Percentiles rank a stretch among this genome's conserved stretches.
phyloP scores from a whole-genome alignment of 306 rosid genomes.

The Citrullus mucosospermus region DNA sequence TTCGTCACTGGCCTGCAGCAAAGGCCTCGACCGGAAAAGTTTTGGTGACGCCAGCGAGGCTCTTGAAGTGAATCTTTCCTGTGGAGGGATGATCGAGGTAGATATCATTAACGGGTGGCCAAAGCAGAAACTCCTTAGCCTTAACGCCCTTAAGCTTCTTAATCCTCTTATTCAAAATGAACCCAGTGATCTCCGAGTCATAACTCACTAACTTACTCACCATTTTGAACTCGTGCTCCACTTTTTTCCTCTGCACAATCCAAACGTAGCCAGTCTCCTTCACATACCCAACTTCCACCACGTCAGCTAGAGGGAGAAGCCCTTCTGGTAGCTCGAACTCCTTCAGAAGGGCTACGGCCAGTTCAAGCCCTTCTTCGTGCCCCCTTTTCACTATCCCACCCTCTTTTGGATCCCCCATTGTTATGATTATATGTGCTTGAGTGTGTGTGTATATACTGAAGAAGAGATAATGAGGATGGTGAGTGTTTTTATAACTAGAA shows the following conservation, averaged over 20 bases:
- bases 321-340: conserved; percentile 68
- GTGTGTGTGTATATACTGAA: neutral
- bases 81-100: conserved; percentile 32
- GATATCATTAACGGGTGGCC: conserved; percentile 92
- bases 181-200: conserved; percentile 48
- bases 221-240: conserved; percentile 73
- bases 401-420: conserved; percentile 28
- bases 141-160: conserved; percentile 82
- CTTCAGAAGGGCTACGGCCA: conserved; percentile 40
- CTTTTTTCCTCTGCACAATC: conserved; percentile 71
- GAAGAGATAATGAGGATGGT: too few relatives aligned
- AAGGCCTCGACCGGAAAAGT: conserved; percentile 79
- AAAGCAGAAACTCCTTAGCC: conserved; percentile 80
- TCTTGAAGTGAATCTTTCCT: conserved; percentile 77
- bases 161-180: conserved; percentile 39
- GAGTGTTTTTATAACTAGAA: neutral
- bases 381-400: conserved; percentile 68
- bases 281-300: conserved; percentile 65
- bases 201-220: conserved; percentile 70
- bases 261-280: conserved; percentile 68
- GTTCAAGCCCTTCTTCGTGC: conserved; percentile 48
- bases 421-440: neutral
- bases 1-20: conserved; percentile 61
- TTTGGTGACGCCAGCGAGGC: conserved; percentile 88
- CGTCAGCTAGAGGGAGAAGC: conserved; percentile 56